Percentiles rank a stretch among this genome's conserved stretches.
Evolutionary conservation across 2,329 filamentous ascomycete genomes (phyloP).

Genomic region (Aspergillus niger): DNA sequence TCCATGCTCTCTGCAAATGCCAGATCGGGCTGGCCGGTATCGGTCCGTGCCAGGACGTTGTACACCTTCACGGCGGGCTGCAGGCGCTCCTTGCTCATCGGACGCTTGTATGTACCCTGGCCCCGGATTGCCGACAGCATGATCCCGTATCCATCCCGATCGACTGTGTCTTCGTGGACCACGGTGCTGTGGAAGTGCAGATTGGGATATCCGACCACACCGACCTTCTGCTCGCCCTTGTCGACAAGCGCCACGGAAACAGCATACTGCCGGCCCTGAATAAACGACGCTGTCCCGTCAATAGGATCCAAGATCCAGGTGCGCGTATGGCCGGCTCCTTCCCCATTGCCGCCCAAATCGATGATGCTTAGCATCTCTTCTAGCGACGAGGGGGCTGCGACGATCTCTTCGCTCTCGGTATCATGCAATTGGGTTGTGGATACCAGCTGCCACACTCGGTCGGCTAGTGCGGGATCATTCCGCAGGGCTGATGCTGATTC

Average conservation of each 20-base stretch:
- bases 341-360: neutral
- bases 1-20: slow-evolving; percentile 7
- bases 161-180: slow-evolving; percentile 3
- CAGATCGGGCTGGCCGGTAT: neutral
- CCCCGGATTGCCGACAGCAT: slow-evolving; percentile 13
- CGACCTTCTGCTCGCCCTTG: slow-evolving; percentile 12
- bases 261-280: slow-evolving; percentile 12
- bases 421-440: neutral
- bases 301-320: slow-evolving; percentile 16
- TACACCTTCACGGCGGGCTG: neutral
- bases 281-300: slow-evolving; percentile 13
- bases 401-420: neutral
- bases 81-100: neutral
- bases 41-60: neutral
- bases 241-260: slow-evolving; percentile 14
- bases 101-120: slow-evolving; percentile 8
- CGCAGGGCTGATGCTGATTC: slow-evolving; percentile 8
- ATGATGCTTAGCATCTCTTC: slow-evolving; percentile 12
- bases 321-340: neutral
- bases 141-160: slow-evolving; percentile 4
- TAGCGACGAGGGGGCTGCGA: neutral
- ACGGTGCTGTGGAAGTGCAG: neutral
- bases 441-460: slow-evolving; percentile 11
- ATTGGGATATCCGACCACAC: slow-evolving; percentile 15
- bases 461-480: slow-evolving; percentile 3